Percentiles rank a stretch among this genome's conserved stretches.
phyloP scores from a whole-genome alignment of 2,329 filamentous ascomycete genomes.

The Xylaria sp. region DNA sequence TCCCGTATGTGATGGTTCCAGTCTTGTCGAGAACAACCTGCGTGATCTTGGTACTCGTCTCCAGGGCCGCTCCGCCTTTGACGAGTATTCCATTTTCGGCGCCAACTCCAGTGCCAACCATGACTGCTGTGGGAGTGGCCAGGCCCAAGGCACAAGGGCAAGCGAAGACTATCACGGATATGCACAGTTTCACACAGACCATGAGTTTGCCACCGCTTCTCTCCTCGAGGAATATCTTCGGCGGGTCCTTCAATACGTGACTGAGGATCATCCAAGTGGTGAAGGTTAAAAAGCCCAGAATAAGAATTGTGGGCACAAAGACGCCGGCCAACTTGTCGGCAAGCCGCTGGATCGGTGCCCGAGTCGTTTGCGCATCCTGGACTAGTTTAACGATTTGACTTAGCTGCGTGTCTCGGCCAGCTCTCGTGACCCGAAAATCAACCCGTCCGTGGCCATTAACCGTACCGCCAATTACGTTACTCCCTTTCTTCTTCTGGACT shows the following conservation, averaged over 20 bases:
- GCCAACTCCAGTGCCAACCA: conserved; percentile 98
- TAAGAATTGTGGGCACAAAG: conserved; percentile 90
- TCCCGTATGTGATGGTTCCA: conserved; percentile 91
- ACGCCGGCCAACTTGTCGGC: conserved; percentile 92
- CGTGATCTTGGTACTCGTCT: conserved; percentile 89
- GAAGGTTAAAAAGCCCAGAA: conserved; percentile 87
- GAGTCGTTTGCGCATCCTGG: conserved; percentile 93
- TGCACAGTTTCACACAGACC: conserved; percentile 97
- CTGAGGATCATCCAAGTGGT: conserved; percentile 94
- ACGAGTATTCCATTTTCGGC: conserved; percentile 97
- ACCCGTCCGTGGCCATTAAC: conserved; percentile 93
- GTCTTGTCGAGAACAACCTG: conserved; percentile 96
- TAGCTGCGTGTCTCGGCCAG: conserved; percentile 93
- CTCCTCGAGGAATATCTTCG: conserved; percentile 83
- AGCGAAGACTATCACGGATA: conserved; percentile 97
- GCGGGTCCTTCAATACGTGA: conserved; percentile 84
- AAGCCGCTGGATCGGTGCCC: conserved; percentile 93
- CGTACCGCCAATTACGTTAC: conserved; percentile 87
- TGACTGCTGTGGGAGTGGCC: conserved; percentile 95
- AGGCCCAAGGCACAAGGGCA: conserved; percentile 97
- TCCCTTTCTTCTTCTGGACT: conserved; percentile 86
- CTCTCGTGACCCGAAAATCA: conserved; percentile 91
- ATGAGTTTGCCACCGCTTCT: conserved; percentile 91
- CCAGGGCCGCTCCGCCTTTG: conserved; percentile 92
- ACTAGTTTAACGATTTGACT: conserved; percentile 99